Evolutionary conservation across 139 green algal species (phyloP), one percentile per base, ranked within the genome.

Genomic region (Gonium pectorale): DNA sequence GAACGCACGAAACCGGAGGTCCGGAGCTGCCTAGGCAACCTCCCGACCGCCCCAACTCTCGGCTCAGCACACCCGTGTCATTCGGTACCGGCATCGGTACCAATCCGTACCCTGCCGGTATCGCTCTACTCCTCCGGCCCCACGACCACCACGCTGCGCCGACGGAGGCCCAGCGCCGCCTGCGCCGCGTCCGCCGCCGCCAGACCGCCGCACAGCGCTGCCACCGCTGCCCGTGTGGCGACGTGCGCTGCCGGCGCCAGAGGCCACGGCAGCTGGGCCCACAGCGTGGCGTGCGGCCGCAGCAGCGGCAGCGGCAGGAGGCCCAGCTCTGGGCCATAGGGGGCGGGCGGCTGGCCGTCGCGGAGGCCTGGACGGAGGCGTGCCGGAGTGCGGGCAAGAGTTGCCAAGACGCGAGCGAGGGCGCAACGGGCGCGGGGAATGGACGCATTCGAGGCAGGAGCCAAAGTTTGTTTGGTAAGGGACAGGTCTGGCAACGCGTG

Each of bases 201-300:
- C 49, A 67, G 33, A 13, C 0, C 49, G 5, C 33, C 51, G 52
- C 72, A 67, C 33, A 40, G 0, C 0, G 38, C 17, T 13, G 21
- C 35, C 37, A 80, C 49, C 51, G 52, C 2, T 3, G 49, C 33
- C 35, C 52, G 38, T 2, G 5, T 3, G 52, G 22, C 72, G 19
- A 9, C 33, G 72, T 80, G 72, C 24, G 72, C 72, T 19, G 49
- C 72, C 21, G 72, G 72, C 24, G 72, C 72, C 51, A 80, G 26
- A 8, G 72, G 72, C 72, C 72, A 68, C 51, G 51, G 52, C 51
- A 80, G 33, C 19, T 80, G 72, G 35, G 72, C 72, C 73, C 73
- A 81, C 9, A 69, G 54, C 3, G 73, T 54, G 56, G 73, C 54
- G 37, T 81, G 37, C 19, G 73, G 73, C 26, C 73, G 73, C 73